Evolutionary conservation across 1,139 yeast genomes (phyloP).

Genomic region (Geotrichum siamense): DNA sequence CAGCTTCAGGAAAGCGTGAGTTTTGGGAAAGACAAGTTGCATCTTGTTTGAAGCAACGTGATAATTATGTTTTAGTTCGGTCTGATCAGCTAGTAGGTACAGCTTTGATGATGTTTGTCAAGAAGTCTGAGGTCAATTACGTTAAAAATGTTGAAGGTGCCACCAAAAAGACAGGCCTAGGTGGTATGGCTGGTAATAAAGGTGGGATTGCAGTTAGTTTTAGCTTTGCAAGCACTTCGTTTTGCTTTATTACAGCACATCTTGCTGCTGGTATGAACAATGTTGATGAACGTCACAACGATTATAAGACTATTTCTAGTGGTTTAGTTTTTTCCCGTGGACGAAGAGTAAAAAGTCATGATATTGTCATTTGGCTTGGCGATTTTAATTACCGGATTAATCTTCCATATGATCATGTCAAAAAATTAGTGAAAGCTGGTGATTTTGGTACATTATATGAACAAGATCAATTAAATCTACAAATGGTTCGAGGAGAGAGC

Average conservation of each 20-base stretch:
- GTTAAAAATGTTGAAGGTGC: slow-evolving; percentile 75
- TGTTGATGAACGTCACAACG: slow-evolving; percentile 79
- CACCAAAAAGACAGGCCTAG: slow-evolving; percentile 79
- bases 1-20: slow-evolving; percentile 62
- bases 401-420: slow-evolving; percentile 67
- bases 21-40: slow-evolving; percentile 76
- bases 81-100: slow-evolving; percentile 92
- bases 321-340: slow-evolving; percentile 76
- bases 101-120: slow-evolving; percentile 66
- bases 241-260: slow-evolving; percentile 86
- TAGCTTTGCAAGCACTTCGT: slow-evolving; percentile 64
- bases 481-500: slow-evolving; percentile 78
- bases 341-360: slow-evolving; percentile 66
- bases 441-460: slow-evolving; percentile 50
- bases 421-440: slow-evolving; percentile 46
- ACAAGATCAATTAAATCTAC: slow-evolving; percentile 73
- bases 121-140: slow-evolving; percentile 51
- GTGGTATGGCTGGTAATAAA: slow-evolving; percentile 87
- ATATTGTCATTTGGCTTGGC: slow-evolving; percentile 87
- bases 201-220: slow-evolving; percentile 88
- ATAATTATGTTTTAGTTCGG: slow-evolving; percentile 62
- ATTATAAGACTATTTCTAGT: slow-evolving; percentile 70
- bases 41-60: slow-evolving; percentile 47
- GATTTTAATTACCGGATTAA: slow-evolving; percentile 86
- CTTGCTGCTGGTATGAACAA: slow-evolving; percentile 89